These are phyloP conservation scores for Sphenostylis stenocarpa DNA, from an alignment of 306 rosid genomes.

Conservation along the genomic window DNA sequence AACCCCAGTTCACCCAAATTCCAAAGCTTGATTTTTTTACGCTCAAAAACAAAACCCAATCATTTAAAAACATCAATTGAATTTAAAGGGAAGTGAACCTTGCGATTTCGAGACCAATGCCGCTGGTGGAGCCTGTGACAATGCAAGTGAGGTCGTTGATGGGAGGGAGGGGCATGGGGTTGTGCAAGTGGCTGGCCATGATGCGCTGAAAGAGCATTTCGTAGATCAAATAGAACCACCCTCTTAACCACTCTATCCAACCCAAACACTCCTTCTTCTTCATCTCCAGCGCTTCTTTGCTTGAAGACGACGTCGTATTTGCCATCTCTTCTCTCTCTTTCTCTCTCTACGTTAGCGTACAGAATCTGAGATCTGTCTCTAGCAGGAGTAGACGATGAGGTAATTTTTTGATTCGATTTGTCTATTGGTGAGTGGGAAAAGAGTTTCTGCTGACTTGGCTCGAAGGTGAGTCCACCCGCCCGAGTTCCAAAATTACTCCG, in stretches of 20 bases:
- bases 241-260: slow-evolving; percentile 89
- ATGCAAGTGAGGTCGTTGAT: slow-evolving; percentile 75
- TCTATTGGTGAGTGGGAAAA: neutral
- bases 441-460: neutral
- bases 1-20: neutral
- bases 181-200: slow-evolving; percentile 77
- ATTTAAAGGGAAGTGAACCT: slow-evolving; percentile 40
- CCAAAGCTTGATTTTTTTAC: neutral
- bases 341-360: neutral
- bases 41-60: neutral
- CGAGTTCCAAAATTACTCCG: neutral
- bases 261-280: slow-evolving; percentile 62
- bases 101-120: slow-evolving; percentile 93
- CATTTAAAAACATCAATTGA: neutral
- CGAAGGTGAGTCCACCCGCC: neutral
- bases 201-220: slow-evolving; percentile 93
- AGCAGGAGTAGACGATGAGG: neutral
- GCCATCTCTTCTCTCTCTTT: slow-evolving; percentile 42
- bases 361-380: slow-evolving; percentile 41
- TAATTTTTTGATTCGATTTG: neutral
- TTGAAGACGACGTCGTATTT: slow-evolving; percentile 40
- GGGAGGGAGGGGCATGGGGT: slow-evolving; percentile 90
- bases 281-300: slow-evolving; percentile 29
- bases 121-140: slow-evolving; percentile 97
- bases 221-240: slow-evolving; percentile 60